Conservation (phyloP, 108 stramenopile species). For the Schizochytrium sp. region DNA sequence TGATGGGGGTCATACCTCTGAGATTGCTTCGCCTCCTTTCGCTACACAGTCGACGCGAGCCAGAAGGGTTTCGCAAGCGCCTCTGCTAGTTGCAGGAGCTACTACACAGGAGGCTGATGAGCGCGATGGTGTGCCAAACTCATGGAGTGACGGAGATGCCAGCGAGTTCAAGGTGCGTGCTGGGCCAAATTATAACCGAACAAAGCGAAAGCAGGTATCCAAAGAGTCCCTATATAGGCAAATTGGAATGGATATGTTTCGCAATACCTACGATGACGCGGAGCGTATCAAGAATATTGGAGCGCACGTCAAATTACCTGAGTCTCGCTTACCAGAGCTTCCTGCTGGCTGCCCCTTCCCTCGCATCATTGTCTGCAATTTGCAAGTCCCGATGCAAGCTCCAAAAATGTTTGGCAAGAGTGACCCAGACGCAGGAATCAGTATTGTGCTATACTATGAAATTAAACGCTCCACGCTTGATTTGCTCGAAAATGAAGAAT, state of each 20-base stretch:
- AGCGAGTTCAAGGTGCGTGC: constrained; percentile 38
- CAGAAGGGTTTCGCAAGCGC: constrained; percentile 17
- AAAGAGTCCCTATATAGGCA: background rate
- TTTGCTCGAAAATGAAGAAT: background rate
- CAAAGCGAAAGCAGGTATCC: constrained; percentile 34
- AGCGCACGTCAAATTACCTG: background rate
- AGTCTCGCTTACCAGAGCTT: background rate
- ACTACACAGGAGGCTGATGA: constrained; percentile 19
- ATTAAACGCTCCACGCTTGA: constrained; percentile 31
- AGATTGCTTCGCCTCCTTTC: too few relatives aligned
- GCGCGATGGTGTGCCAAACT: constrained; percentile 33
- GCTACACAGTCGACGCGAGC: background rate
- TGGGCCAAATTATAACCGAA: constrained; percentile 20
- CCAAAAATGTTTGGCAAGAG: constrained; percentile 56
- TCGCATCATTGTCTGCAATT: constrained; percentile 38
- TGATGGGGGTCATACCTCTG: too few relatives aligned
- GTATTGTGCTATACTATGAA: constrained; percentile 55
- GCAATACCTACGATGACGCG: constrained; percentile 45
- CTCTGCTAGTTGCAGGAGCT: constrained; percentile 9
- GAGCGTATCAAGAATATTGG: constrained; percentile 1
- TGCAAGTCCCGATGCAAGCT: constrained; percentile 17
- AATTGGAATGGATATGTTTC: constrained; percentile 47
- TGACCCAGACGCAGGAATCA: constrained; percentile 14
- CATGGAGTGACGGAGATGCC: constrained; percentile 43
- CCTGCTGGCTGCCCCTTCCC: constrained; percentile 25